A percentile compares a stretch with the other conserved stretches of the same genome.
Evolutionary conservation across 495 filamentous ascomycete genomes (phyloP).

Genomic region (Hyaloscypha hepaticicola): DNA sequence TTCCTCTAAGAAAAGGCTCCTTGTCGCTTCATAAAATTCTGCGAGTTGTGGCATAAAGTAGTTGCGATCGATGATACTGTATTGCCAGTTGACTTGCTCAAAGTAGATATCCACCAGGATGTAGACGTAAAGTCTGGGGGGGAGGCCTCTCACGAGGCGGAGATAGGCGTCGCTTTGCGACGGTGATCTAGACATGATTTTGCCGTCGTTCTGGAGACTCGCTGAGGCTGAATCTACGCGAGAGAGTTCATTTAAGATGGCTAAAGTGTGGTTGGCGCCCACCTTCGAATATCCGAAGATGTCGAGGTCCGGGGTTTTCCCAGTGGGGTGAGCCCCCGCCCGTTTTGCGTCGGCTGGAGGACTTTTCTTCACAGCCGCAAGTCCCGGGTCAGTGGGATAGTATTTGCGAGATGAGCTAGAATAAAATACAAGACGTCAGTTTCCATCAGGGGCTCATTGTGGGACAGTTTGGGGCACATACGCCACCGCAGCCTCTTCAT

Average conservation of each 20-base stretch:
- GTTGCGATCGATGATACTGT: not conserved
- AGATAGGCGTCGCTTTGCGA: not conserved
- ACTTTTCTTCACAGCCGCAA: not conserved
- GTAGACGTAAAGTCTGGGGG: not conserved
- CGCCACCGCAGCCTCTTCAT: not conserved
- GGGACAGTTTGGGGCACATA: not conserved
- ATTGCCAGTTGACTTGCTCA: not conserved
- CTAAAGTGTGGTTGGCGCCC: not conserved
- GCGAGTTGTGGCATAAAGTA: not conserved
- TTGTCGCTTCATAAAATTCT: not conserved
- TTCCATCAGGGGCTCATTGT: not conserved
- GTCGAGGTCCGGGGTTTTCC: not conserved
- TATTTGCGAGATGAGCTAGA: not conserved
- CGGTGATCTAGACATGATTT: not conserved
- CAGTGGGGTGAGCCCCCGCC: not conserved
- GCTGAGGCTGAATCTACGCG: not conserved
- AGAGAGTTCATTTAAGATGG: not conserved
- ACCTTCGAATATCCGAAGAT: not conserved
- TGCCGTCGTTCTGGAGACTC: not conserved
- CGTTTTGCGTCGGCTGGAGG: not conserved
- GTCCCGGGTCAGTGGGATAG: not conserved
- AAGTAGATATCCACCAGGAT: not conserved
- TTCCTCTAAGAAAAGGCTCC: not conserved
- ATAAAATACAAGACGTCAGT: not conserved
- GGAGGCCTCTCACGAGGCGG: not conserved